phyloP scores from a whole-genome alignment of 345 rosid genomes.

The Punica granatum region DNA sequence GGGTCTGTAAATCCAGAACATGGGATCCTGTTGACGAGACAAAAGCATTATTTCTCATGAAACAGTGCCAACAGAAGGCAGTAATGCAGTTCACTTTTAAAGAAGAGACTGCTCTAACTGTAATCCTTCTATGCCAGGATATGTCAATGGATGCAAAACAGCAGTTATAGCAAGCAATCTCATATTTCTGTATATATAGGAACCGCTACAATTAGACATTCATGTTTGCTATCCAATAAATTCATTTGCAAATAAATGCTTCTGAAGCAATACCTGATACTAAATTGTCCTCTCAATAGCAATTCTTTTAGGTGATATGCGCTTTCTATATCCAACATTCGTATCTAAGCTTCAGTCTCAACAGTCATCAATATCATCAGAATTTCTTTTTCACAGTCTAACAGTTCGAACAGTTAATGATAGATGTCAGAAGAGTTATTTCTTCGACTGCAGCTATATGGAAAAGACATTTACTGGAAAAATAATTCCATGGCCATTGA shows the following conservation, averaged over 20 bases:
- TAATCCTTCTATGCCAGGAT: background rate
- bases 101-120: background rate
- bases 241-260: too few relatives aligned
- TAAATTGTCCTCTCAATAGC: background rate
- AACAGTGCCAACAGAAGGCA: background rate
- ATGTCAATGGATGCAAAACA: background rate
- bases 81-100: background rate
- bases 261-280: background rate
- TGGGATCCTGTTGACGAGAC: slow-evolving; percentile 58
- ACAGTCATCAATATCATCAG: background rate
- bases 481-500: background rate
- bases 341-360: background rate
- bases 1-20: slow-evolving; percentile 80
- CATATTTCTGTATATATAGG: background rate
- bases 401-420: background rate
- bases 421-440: background rate
- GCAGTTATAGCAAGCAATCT: background rate
- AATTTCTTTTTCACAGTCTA: background rate
- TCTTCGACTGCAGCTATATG: too few relatives aligned
- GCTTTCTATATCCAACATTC: background rate
- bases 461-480: too few relatives aligned
- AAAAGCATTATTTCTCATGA: background rate
- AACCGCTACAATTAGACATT: background rate
- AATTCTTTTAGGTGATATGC: background rate
- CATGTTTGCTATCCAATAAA: too few relatives aligned